Base-by-base conservation (phyloP, 2,329 filamentous ascomycete species). In the Colletotrichum scovillei region DNA sequence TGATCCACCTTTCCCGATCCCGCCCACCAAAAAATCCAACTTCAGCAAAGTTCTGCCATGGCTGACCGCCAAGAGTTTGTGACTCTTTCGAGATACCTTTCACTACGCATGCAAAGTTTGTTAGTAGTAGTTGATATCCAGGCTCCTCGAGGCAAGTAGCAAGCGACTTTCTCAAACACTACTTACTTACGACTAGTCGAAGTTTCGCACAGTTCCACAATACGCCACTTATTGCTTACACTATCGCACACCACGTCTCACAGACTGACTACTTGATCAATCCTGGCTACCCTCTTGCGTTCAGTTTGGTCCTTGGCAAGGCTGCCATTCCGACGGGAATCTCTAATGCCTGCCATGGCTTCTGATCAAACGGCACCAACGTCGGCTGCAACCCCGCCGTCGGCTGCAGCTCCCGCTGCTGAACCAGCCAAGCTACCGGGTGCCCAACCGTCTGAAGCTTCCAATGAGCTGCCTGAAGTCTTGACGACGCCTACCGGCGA, bases 401-500 rank as follows among this genome's bases (percentile, higher is more conserved):
- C 66, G 14, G 19, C 32, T 56, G 59, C n/a, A 22, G 30, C 56
- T 19, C 9, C 56, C 3, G 63, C 46, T 16, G 28, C 38, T 63
- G 30, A 22, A 49, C 19, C 28, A 19, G 49, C 35, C 35, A 53
- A 66, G 62, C 46, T 32, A 14, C 19, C 66, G 9, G 53, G 65
- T 30, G 14, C n/a, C 12, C 22, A 35, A 30, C 49, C 62, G 4
- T 14, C 56, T 38, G 58, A 63, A 32, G 62, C 56, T 52, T 52
- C 68, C 22, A 62, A 52, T 49, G 49, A 63, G 32, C 26, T 70
- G 32, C 69, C 76, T 57, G 71, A 75, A 11, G 76, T 76, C 28
- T 75, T 83, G 70, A 79, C 80, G 55, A 83, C 80, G 24, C 81
- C 84, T 4, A 75, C 78, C 6, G 80, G 78, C 35, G 81, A 84